phyloP scores from a whole-genome alignment of 192 early-diverging fungal genomes.

The Podochytrium sp. region DNA sequence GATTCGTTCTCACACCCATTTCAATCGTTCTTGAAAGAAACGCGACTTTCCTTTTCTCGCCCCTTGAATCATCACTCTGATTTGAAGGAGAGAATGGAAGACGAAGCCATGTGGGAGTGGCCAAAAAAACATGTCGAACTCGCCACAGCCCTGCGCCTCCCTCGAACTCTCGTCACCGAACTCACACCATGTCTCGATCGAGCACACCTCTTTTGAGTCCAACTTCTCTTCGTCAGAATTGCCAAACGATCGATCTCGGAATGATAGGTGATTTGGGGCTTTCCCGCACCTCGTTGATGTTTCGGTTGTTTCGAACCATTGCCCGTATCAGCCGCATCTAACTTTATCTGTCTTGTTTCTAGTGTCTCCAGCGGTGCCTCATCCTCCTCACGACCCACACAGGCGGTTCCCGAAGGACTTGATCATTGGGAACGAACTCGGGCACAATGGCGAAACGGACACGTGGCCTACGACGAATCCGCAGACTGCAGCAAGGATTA shows the following conservation, averaged over 20 bases:
- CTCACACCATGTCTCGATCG: neutral
- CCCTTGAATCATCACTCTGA: neutral
- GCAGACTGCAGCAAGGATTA: slow-evolving; percentile 27
- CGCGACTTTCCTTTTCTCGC: no score
- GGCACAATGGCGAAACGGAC: slow-evolving; percentile 39
- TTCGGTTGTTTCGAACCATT: neutral
- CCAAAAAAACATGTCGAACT: neutral
- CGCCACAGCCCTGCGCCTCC: neutral
- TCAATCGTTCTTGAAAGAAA: neutral
- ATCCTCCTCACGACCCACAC: neutral
- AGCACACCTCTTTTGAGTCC: neutral
- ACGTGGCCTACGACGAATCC: slow-evolving; percentile 43
- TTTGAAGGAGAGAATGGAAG: neutral
- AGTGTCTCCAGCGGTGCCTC: no score
- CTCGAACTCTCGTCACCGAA: neutral
- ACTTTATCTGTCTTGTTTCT: no score
- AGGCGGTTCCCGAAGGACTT: slow-evolving; percentile 22
- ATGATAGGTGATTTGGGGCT: neutral
- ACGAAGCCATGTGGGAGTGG: neutral
- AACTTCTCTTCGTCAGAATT: neutral
- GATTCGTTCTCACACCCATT: neutral
- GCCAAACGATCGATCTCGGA: neutral
- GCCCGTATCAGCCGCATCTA: neutral
- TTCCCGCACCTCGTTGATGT: neutral
- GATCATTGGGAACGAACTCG: slow-evolving; percentile 40